A percentile compares a stretch with the other conserved stretches of the same genome.
Conservation (phyloP, 768 basidiomycete genomes). For the Pulveroboletus sp. region DNA sequence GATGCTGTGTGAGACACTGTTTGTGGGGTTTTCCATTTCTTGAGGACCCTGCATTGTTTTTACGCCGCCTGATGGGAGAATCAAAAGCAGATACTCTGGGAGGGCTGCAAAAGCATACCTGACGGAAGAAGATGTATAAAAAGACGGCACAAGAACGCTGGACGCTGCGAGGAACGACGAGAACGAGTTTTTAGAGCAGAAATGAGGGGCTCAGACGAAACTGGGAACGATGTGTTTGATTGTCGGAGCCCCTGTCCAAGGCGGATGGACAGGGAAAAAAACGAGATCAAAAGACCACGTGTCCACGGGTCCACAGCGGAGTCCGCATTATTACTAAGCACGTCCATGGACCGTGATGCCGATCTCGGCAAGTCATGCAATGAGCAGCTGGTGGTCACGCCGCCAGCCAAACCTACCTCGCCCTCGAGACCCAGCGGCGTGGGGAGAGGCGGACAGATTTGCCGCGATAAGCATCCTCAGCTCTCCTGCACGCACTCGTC, state of each 20-base stretch:
- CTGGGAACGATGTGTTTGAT: constrained; percentile 29
- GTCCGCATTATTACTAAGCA: constrained; percentile 16
- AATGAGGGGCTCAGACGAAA: constrained; percentile 9
- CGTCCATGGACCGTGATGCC: constrained; percentile 26
- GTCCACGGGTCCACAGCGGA: constrained; percentile 18
- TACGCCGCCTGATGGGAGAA: constrained; percentile 28
- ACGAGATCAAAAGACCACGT: constrained; percentile 32
- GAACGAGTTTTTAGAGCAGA: constrained; percentile 13
- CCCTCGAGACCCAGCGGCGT: background rate
- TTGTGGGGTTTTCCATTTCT: constrained; percentile 18
- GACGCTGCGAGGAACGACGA: constrained; percentile 6
- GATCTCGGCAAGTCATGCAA: constrained; percentile 6
- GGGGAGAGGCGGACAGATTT: constrained; percentile 5
- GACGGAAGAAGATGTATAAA: background rate
- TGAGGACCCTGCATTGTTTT: constrained; percentile 31
- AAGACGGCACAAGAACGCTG: background rate
- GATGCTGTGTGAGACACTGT: constrained; percentile 4
- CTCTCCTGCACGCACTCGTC: constrained; percentile 5
- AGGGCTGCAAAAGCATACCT: constrained; percentile 12
- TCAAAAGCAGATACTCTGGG: constrained; percentile 8
- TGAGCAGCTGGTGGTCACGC: too few species aligned
- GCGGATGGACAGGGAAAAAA: constrained; percentile 34
- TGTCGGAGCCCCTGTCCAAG: constrained; percentile 36
- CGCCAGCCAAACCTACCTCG: background rate
- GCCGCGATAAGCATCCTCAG: constrained; percentile 23